phyloP scores from a whole-genome alignment of 768 basidiomycete species.

The Tremella fuciformis region DNA sequence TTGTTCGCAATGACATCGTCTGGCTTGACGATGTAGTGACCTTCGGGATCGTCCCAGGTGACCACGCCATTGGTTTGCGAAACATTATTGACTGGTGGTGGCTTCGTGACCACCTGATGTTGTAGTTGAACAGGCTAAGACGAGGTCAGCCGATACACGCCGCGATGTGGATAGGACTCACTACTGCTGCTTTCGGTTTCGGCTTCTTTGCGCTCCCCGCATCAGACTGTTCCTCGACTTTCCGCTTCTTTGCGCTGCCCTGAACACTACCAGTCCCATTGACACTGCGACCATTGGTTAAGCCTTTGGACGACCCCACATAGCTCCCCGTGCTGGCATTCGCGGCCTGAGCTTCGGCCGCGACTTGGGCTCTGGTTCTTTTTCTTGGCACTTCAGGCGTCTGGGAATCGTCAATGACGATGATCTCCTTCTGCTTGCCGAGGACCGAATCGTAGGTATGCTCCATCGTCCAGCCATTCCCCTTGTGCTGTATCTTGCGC shows the following conservation, averaged over 20 bases:
- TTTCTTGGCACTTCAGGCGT: constrained; percentile 34
- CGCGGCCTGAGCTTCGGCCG: constrained; percentile 30
- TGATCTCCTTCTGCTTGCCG: constrained; percentile 41
- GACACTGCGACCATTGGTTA: constrained; percentile 18
- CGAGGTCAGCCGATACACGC: neutral
- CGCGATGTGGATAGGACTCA: neutral
- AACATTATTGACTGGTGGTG: neutral
- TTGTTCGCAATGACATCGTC: constrained; percentile 80
- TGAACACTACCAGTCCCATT: constrained; percentile 16
- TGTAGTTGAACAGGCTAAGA: neutral
- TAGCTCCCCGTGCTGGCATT: neutral
- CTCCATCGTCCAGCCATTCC: constrained; percentile 46
- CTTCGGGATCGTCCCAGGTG: constrained; percentile 93
- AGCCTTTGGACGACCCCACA: constrained; percentile 10
- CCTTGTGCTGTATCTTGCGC: constrained; percentile 20
- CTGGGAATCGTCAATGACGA: constrained; percentile 43
- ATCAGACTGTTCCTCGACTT: constrained; percentile 35
- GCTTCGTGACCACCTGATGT: constrained; percentile 13
- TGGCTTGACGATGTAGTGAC: constrained; percentile 92
- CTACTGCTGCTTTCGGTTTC: constrained; percentile 23
- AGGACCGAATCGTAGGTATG: constrained; percentile 39
- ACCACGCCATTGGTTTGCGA: neutral
- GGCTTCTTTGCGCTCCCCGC: constrained; percentile 32
- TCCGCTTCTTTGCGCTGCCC: constrained; percentile 35
- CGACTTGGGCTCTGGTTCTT: constrained; percentile 34